These are phyloP conservation scores for Epichloe festucae DNA, from an alignment of 2,329 filamentous ascomycete species.

Conservation along the genomic window DNA sequence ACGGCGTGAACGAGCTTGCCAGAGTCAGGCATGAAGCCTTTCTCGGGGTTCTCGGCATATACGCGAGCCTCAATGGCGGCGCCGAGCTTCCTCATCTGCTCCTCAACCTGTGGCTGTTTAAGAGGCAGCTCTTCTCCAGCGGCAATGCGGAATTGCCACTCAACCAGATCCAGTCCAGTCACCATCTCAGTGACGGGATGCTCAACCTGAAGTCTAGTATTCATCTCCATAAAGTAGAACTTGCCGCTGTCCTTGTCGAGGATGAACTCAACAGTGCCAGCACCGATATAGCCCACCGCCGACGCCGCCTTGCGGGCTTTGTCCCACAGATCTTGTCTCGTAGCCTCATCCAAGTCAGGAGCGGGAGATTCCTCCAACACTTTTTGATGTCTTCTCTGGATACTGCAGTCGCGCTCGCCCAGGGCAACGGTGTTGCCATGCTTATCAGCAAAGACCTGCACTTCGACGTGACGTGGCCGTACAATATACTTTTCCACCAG, in stretches of 20 bases:
- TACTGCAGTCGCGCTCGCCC: slow-evolving; percentile 77
- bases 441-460: slow-evolving; percentile 80
- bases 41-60: slow-evolving; percentile 88
- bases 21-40: slow-evolving; percentile 87
- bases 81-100: slow-evolving; percentile 58
- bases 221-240: slow-evolving; percentile 77
- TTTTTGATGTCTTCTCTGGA: slow-evolving; percentile 82
- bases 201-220: slow-evolving; percentile 87
- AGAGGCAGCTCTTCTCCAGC: slow-evolving; percentile 44
- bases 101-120: slow-evolving; percentile 53
- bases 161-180: slow-evolving; percentile 63
- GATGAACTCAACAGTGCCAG: slow-evolving; percentile 83
- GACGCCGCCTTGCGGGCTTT: slow-evolving; percentile 53
- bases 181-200: slow-evolving; percentile 77
- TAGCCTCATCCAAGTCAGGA: slow-evolving; percentile 47
- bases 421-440: slow-evolving; percentile 69
- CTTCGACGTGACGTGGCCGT: slow-evolving; percentile 72
- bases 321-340: slow-evolving; percentile 50
- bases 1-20: slow-evolving; percentile 74
- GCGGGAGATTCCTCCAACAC: slow-evolving; percentile 82
- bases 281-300: slow-evolving; percentile 77
- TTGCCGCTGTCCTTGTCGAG: slow-evolving; percentile 69
- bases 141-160: slow-evolving; percentile 82
- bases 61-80: slow-evolving; percentile 93
- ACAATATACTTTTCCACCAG: slow-evolving; percentile 76